Conservation (phyloP, 352 stramenopile genomes). For the Phytophthora foliorum region DNA sequence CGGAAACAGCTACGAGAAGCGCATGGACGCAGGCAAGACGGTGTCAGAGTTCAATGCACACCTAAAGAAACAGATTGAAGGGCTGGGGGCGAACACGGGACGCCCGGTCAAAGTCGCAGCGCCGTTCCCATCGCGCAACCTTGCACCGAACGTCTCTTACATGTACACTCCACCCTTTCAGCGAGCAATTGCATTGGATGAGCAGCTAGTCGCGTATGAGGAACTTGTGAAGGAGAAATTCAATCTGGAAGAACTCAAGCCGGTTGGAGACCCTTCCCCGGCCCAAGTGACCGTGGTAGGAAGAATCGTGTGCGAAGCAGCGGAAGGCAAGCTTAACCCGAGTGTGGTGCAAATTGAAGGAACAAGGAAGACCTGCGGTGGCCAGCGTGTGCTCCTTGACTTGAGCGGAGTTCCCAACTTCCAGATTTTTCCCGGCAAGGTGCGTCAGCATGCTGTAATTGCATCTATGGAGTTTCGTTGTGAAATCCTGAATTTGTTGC, state of each 20-base stretch:
- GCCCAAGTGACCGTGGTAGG: constrained; percentile 83
- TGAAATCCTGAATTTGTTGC: neutral
- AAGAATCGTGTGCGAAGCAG: constrained; percentile 85
- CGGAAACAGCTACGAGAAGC: constrained; percentile 78
- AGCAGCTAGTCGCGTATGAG: constrained; percentile 83
- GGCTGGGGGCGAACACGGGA: constrained; percentile 21
- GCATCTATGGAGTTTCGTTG: neutral
- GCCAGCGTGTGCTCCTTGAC: constrained; percentile 82
- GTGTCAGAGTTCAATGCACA: constrained; percentile 85
- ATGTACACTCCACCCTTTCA: constrained; percentile 91
- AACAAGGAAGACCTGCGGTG: constrained; percentile 83
- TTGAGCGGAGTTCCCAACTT: constrained; percentile 75
- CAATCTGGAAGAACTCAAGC: constrained; percentile 68
- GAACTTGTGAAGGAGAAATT: constrained; percentile 74
- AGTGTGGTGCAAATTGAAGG: constrained; percentile 88
- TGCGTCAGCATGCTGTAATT: constrained; percentile 27
- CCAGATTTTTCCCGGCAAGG: constrained; percentile 87
- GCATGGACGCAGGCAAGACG: constrained; percentile 78
- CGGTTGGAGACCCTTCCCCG: constrained; percentile 79
- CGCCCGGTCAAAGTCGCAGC: constrained; percentile 35
- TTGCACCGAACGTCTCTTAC: constrained; percentile 66
- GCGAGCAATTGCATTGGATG: constrained; percentile 77
- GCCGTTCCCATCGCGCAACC: constrained; percentile 72
- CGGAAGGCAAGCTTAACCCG: constrained; percentile 85
- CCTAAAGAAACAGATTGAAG: constrained; percentile 63